Conservation (phyloP, 768 basidiomycete genomes). For the Mycena alexandri region DNA sequence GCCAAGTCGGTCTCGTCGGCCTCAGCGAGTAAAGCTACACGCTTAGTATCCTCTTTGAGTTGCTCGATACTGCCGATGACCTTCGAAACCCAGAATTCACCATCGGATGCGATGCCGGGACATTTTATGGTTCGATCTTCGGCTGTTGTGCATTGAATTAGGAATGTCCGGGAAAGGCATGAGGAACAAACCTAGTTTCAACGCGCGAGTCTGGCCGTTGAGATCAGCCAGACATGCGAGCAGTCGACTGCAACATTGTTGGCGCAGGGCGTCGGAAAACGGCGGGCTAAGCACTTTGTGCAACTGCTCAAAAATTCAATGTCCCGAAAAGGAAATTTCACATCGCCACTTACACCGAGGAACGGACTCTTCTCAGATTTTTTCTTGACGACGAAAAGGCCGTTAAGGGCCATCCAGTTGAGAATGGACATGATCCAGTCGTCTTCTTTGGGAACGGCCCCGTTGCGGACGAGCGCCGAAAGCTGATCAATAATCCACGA, state of each 20-base stretch:
- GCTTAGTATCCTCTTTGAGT: slow-evolving; percentile 78
- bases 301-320: slow-evolving; percentile 57
- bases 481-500: slow-evolving; percentile 92
- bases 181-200: slow-evolving; percentile 63
- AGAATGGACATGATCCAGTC: slow-evolving; percentile 80
- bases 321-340: not conserved
- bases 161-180: not conserved
- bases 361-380: slow-evolving; percentile 75
- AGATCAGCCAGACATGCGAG: slow-evolving; percentile 83
- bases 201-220: slow-evolving; percentile 63
- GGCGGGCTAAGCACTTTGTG: slow-evolving; percentile 72
- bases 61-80: slow-evolving; percentile 66
- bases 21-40: slow-evolving; percentile 65
- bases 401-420: slow-evolving; percentile 86
- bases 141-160: slow-evolving; percentile 34
- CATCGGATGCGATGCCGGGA: slow-evolving; percentile 75
- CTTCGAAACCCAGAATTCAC: slow-evolving; percentile 84
- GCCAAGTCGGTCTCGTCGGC: slow-evolving; percentile 66
- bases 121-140: slow-evolving; percentile 67
- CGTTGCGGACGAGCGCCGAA: slow-evolving; percentile 80
- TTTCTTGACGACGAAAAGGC: slow-evolving; percentile 83
- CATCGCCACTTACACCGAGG: slow-evolving; percentile 62
- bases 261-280: slow-evolving; percentile 79
- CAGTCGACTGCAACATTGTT: slow-evolving; percentile 76
- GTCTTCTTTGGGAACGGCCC: slow-evolving; percentile 83